Conservation (phyloP, 257 asterid species). For the Perilla frutescens region DNA sequence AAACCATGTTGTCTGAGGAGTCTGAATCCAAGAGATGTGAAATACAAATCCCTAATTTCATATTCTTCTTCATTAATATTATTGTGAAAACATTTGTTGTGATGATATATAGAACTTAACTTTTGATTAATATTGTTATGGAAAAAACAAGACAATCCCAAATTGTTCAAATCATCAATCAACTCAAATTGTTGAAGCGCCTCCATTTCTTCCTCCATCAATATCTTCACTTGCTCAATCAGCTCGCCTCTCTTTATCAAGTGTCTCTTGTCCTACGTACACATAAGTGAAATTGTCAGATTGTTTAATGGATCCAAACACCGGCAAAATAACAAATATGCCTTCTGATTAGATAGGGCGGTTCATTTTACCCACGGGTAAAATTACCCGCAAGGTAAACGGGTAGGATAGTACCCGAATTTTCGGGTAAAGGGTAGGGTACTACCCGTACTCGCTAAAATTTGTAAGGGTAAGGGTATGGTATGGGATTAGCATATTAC, state of each 20-base stretch:
- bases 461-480: too few relatives aligned
- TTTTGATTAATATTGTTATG: constrained; percentile 27
- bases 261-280: constrained; percentile 18
- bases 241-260: neutral
- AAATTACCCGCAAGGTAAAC: too few relatives aligned
- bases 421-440: too few relatives aligned
- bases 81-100: neutral
- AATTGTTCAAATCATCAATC: constrained; percentile 38
- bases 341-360: too few relatives aligned
- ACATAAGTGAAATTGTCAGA: too few relatives aligned
- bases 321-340: too few relatives aligned
- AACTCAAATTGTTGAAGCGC: constrained; percentile 27
- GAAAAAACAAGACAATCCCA: constrained; percentile 36
- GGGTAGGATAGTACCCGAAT: too few relatives aligned
- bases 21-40: neutral
- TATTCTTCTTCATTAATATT: neutral
- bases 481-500: too few relatives aligned
- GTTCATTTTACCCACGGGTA: too few relatives aligned
- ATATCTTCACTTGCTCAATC: constrained; percentile 29
- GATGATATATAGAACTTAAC: neutral
- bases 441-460: too few relatives aligned
- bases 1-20: neutral
- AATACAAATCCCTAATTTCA: neutral
- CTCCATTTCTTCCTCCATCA: constrained; percentile 13
- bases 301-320: too few relatives aligned